Base-by-base conservation (phyloP, 306 rosid species). In the Trifolium repens region DNA sequence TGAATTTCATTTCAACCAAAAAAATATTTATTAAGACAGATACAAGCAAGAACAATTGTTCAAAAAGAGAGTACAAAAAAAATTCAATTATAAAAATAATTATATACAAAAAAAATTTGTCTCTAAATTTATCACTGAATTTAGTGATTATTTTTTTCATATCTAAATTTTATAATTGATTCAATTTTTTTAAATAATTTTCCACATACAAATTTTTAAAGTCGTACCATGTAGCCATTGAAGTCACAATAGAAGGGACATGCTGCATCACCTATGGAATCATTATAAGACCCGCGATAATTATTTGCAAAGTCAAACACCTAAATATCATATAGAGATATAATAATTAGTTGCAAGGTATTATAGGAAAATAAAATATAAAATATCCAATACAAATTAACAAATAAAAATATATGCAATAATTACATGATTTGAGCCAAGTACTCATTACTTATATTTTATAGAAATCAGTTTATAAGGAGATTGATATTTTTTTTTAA, bases 241-340 rank as follows among this genome's bases (percentile, higher is more conserved):
- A 4, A 22, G 62, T 83, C 89, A 52, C 89, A 88, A 16, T 88
- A 88, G 77, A 81, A 88, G 10, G 91, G 89, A 73, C 91, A 88
- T 2, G 15, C 81, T 15, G 11, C 83, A 0, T 1, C 13, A 5
- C 79, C 81, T 26, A 85, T 46, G 42, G 84, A 71, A 0, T 43
- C 43, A 27, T 81, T 84, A 34, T 85, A 85, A 58, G 80, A 60
- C n/a, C 91, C 91, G 43, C 81, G 84, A 4, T 77, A 50, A 11
- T 50, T 71, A 57, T 88, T 87, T 43, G 92, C 86, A 58, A 85
- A 85, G 14, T 79, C 62, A 77, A 88, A 85, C 9, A 81, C 87
- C 89, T 85, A 49, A 19, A 32, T 37, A 72, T 46, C 46, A 46
- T 15, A 22, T 3, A 35, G 39, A 58, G n/a, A 79, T 32, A 39